Base-by-base conservation (phyloP, 2,329 filamentous ascomycete species). In the Ilyonectria sp. region DNA sequence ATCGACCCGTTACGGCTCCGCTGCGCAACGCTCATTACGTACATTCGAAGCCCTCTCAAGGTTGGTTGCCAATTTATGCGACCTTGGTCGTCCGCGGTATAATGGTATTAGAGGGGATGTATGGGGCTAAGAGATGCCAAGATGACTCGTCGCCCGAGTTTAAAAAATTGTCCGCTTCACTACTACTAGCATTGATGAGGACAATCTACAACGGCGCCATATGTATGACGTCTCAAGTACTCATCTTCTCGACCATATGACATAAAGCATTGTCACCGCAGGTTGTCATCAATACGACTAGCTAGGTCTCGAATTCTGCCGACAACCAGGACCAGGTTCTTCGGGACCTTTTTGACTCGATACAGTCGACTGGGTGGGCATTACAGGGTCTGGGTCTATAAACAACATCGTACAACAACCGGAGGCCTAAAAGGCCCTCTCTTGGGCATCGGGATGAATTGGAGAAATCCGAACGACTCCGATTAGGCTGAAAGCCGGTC, bases 11-110 rank as follows among this genome's bases (percentile, higher is more conserved):
- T 23, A 47, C n/a, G 59, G 55, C 65, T 68, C 68, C 61, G 60
- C 66, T 55, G 29, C n/a, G 17, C 40, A 58, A 31, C 58, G 53
- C 23, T 63, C 40, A 72, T 64, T 72, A 55, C 60, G 60, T 63
- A 70, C 58, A 62, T 43, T 50, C 35, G 31, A 47, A 56, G 57
- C 35, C 35, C 31, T 65, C 57, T 56, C 58, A 47, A 55, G 46
- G 54, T 55, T 49, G 23, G 31, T n/a, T 53, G 3, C 59, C 64
- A 23, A 60, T 67, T 46, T 63, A 26, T 53, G 29, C 21, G 17
- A 8, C 23, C 19, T 64, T 47, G 50, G 55, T 46, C 11, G 15
- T 46, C 40, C 29, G 21, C 13, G 31, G 7, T 31, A 43, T 23
- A 55, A 65, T 21, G 31, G 13, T 5, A 35, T 53, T 35, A 3